Evolutionary conservation across 2,329 filamentous ascomycete species (phyloP).

Genomic region (Phialemoniopsis sp.): DNA sequence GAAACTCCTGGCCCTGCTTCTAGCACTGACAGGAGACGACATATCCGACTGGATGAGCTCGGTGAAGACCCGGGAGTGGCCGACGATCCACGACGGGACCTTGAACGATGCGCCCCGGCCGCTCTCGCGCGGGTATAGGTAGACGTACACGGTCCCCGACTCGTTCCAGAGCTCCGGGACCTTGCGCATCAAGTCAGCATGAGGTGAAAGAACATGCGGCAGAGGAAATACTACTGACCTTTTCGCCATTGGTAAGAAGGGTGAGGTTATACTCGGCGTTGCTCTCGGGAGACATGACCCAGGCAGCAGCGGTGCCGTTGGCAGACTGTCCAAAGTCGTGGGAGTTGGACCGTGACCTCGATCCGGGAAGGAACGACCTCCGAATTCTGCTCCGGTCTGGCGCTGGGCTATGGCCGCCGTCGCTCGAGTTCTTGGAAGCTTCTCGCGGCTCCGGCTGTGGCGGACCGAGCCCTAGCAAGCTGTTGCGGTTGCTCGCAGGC

Average conservation of each 20-base stretch:
- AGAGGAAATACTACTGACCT: slow-evolving; percentile 31
- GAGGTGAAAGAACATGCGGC: not conserved
- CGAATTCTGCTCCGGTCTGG: slow-evolving; percentile 37
- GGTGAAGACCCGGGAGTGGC: slow-evolving; percentile 49
- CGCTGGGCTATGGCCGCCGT: slow-evolving; percentile 37
- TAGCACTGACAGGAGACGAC: slow-evolving; percentile 21
- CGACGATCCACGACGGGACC: slow-evolving; percentile 48
- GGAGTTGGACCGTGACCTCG: slow-evolving; percentile 48
- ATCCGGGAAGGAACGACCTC: slow-evolving; percentile 50
- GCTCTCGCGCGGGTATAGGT: slow-evolving; percentile 47
- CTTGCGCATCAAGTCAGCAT: slow-evolving; percentile 25
- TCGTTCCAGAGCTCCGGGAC: slow-evolving; percentile 66
- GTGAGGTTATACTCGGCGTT: slow-evolving; percentile 52
- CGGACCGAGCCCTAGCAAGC: not conserved
- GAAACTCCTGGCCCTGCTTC: slow-evolving; percentile 38
- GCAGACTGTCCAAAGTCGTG: slow-evolving; percentile 18
- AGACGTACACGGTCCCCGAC: slow-evolving; percentile 51
- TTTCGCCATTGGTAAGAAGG: slow-evolving; percentile 49
- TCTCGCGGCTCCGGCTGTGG: slow-evolving; percentile 2
- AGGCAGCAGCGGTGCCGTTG: slow-evolving; percentile 31
- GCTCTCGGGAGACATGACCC: slow-evolving; percentile 50
- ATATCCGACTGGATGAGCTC: slow-evolving; percentile 45
- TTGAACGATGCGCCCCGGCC: slow-evolving; percentile 56
- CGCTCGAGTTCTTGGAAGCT: slow-evolving; percentile 18
- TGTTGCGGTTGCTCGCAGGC: slow-evolving; percentile 11